A percentile compares a stretch with the other conserved stretches of the same genome.
phyloP scores from a whole-genome alignment of 1,284 basidiomycete genomes.

The Mrakiaceae sp. region DNA sequence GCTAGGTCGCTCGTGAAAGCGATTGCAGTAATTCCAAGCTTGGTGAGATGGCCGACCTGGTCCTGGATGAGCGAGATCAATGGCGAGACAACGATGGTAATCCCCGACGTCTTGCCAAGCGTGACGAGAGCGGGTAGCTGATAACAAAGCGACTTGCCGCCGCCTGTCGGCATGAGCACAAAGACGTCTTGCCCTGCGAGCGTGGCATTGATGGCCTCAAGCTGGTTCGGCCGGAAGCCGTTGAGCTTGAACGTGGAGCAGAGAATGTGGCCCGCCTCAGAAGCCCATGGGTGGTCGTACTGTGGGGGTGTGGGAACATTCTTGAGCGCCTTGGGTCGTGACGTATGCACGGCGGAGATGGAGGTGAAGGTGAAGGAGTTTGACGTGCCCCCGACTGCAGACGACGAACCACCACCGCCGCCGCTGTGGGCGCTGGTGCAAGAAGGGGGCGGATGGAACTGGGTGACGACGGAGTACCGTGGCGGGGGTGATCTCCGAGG shows the following conservation, averaged over 20 bases:
- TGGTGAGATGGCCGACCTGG: conserved; percentile 63
- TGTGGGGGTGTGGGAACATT: conserved; percentile 12
- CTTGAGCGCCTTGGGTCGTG: conserved; percentile 15
- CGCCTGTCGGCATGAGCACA: conserved; percentile 93
- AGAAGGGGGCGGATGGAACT: background rate
- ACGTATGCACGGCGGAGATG: background rate
- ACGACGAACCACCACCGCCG: background rate
- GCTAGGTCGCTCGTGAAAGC: conserved; percentile 55
- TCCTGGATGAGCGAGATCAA: conserved; percentile 84
- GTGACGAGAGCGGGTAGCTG: conserved; percentile 76
- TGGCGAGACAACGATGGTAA: conserved; percentile 85
- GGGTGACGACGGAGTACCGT: background rate
- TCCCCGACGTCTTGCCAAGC: conserved; percentile 50
- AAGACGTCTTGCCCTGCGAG: conserved; percentile 78
- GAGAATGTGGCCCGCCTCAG: conserved; percentile 54
- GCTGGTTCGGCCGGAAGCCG: conserved; percentile 70
- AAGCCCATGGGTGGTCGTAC: conserved; percentile 37
- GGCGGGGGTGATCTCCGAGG: background rate
- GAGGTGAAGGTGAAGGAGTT: conserved; percentile 3
- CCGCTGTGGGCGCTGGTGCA: background rate
- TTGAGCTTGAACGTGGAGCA: conserved; percentile 55
- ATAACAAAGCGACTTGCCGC: conserved; percentile 81
- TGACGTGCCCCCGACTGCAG: background rate
- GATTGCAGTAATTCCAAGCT: conserved; percentile 58
- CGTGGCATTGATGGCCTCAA: conserved; percentile 72